Conservation (phyloP, 1,284 basidiomycete genomes). For the Sporisorium exsertum region DNA sequence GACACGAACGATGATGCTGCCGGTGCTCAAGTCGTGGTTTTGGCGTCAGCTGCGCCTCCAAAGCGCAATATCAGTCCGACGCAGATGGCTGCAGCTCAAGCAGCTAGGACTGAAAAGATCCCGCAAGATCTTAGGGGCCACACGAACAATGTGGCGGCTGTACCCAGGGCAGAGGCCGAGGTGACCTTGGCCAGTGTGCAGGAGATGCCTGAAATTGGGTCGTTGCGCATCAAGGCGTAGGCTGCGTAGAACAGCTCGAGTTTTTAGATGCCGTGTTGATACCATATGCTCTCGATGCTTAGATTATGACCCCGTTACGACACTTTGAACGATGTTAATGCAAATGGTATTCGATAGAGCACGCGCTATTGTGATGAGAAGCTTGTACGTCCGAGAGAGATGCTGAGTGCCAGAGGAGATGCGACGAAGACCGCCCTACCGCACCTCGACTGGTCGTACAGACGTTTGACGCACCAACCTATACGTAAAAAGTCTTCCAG, state of each 20-base stretch:
- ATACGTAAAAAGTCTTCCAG: not conserved
- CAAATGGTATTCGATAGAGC: no score
- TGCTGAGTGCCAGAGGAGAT: no score
- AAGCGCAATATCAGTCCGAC: slow-evolving; percentile 32
- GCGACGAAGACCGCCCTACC: not conserved
- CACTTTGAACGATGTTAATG: not conserved
- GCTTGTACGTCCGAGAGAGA: no score
- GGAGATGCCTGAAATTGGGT: slow-evolving; percentile 32
- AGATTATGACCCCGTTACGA: not conserved
- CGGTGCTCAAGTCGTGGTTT: not conserved
- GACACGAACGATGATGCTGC: not conserved
- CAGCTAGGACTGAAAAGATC: slow-evolving; percentile 32
- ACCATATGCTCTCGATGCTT: not conserved
- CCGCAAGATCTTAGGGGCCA: slow-evolving; percentile 15
- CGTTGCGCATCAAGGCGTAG: slow-evolving; percentile 33
- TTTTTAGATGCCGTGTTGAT: not conserved
- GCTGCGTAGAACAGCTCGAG: not conserved
- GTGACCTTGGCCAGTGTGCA: slow-evolving; percentile 25
- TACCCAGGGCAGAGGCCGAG: not conserved
- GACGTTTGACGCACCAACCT: not conserved
- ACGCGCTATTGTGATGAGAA: no score
- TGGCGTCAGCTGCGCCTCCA: slow-evolving; percentile 5
- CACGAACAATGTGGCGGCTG: not conserved
- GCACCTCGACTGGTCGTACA: not conserved
- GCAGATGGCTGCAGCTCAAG: slow-evolving; percentile 29